These are phyloP conservation scores for Aspergillus nidulans DNA, from an alignment of 495 filamentous ascomycete species.

Conservation along the genomic window DNA sequence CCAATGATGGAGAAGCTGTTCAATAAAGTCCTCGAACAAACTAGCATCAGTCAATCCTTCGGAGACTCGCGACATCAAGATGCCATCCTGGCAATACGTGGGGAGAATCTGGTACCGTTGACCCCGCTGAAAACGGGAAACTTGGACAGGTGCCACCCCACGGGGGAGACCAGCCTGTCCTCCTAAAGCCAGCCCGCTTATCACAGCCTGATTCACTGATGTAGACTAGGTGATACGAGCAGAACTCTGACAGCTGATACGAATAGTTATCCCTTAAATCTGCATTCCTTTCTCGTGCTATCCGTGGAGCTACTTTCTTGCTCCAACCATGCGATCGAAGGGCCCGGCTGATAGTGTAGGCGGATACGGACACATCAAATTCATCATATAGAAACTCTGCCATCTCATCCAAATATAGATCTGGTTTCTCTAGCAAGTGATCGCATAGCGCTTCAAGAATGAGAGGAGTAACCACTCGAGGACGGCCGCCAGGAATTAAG, in stretches of 20 bases:
- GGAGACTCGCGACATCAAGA: constrained; percentile 32
- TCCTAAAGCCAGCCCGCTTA: constrained; percentile 25
- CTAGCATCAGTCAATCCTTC: constrained; percentile 33
- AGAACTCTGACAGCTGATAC: constrained; percentile 27
- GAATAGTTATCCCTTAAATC: constrained; percentile 33
- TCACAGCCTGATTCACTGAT: constrained; percentile 33
- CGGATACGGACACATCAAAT: constrained; percentile 14
- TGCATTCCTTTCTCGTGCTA: constrained; percentile 19
- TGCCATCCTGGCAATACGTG: constrained; percentile 37
- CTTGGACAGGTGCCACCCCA: constrained; percentile 28
- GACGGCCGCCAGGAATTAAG: too few relatives aligned
- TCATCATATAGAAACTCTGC: constrained; percentile 31
- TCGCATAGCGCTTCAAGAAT: constrained; percentile 30
- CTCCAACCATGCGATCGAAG: constrained; percentile 6
- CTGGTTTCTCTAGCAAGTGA: constrained; percentile 17
- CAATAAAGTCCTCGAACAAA: constrained; percentile 39
- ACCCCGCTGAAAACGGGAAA: constrained; percentile 27
- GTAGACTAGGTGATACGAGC: constrained; percentile 29
- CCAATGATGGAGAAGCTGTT: constrained; percentile 36
- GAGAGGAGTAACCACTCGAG: constrained; percentile 18
- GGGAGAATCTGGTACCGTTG: constrained; percentile 36
- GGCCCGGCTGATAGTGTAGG: not conserved
- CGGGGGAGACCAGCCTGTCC: constrained; percentile 30
- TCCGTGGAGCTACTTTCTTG: constrained; percentile 12
- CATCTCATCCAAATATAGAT: constrained; percentile 25